Evolutionary conservation across 2,329 filamentous ascomycete species (phyloP).

Genomic region (Corniculantispora saksenae): DNA sequence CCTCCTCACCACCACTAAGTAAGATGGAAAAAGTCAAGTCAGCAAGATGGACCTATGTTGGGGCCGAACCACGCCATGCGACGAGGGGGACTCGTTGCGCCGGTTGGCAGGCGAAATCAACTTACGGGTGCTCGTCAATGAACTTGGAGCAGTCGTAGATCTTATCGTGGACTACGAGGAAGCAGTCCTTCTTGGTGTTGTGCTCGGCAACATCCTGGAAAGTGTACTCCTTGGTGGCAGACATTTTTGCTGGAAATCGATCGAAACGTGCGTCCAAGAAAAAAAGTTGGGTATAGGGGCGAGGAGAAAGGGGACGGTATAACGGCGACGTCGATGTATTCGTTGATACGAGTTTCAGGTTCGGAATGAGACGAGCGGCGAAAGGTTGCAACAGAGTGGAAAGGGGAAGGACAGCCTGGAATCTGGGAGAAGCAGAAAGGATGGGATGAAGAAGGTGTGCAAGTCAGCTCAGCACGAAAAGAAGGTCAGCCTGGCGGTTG

Average conservation of each 20-base stretch:
- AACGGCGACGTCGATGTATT: background rate
- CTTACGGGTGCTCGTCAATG: constrained; percentile 92
- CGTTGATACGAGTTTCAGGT: background rate
- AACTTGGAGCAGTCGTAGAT: constrained; percentile 90
- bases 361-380: background rate
- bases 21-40: background rate
- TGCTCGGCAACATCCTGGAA: constrained; percentile 81
- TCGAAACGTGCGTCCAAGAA: background rate
- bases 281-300: background rate
- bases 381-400: background rate
- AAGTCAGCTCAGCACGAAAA: constrained; percentile 11
- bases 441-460: constrained; percentile 13
- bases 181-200: constrained; percentile 92
- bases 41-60: background rate
- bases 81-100: background rate
- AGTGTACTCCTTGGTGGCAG: constrained; percentile 57
- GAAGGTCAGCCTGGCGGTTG: constrained; percentile 9
- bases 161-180: constrained; percentile 91
- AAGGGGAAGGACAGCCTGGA: constrained; percentile 5
- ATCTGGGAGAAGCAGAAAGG: constrained; percentile 1
- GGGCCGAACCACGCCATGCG: background rate
- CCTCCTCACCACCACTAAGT: constrained; percentile 91
- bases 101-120: constrained; percentile 26
- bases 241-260: constrained; percentile 30
- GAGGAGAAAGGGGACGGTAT: constrained; percentile 2